Evolutionary conservation across 2,329 filamentous ascomycete genomes (phyloP).

Genomic region (Fusarium sp.): DNA sequence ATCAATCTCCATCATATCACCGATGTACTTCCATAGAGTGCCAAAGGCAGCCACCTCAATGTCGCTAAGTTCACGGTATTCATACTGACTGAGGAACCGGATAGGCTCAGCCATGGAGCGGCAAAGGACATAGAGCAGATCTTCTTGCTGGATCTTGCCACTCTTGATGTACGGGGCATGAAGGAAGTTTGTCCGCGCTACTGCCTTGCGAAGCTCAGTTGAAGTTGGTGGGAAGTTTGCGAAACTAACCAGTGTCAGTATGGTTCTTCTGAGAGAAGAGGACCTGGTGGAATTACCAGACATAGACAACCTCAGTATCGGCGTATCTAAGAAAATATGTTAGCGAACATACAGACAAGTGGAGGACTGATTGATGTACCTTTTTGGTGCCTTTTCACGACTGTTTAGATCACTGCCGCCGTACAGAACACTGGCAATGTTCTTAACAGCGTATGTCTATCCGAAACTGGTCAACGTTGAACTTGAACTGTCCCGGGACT

Average conservation of each 20-base stretch:
- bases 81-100: slow-evolving; percentile 69
- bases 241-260: slow-evolving; percentile 41
- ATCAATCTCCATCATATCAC: slow-evolving; percentile 73
- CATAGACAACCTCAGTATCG: slow-evolving; percentile 52
- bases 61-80: slow-evolving; percentile 74
- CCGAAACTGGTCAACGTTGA: not conserved
- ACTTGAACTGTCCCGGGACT: not conserved
- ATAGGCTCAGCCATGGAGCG: slow-evolving; percentile 73
- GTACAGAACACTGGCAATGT: slow-evolving; percentile 50
- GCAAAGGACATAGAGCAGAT: slow-evolving; percentile 53
- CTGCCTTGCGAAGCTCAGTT: slow-evolving; percentile 46
- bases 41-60: slow-evolving; percentile 74
- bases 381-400: slow-evolving; percentile 47
- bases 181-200: slow-evolving; percentile 54
- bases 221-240: slow-evolving; percentile 44
- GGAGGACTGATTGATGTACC: slow-evolving; percentile 36
- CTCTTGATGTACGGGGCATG: slow-evolving; percentile 50
- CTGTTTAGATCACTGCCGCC: slow-evolving; percentile 50
- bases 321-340: slow-evolving; percentile 49
- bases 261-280: not conserved
- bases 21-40: slow-evolving; percentile 75
- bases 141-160: slow-evolving; percentile 50
- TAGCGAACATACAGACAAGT: not conserved
- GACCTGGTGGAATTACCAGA: slow-evolving; percentile 42
- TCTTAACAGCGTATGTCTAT: slow-evolving; percentile 54